These are phyloP conservation scores for Diacronema lutheri DNA, from an alignment of 78 protist species.

Conservation along the genomic window DNA sequence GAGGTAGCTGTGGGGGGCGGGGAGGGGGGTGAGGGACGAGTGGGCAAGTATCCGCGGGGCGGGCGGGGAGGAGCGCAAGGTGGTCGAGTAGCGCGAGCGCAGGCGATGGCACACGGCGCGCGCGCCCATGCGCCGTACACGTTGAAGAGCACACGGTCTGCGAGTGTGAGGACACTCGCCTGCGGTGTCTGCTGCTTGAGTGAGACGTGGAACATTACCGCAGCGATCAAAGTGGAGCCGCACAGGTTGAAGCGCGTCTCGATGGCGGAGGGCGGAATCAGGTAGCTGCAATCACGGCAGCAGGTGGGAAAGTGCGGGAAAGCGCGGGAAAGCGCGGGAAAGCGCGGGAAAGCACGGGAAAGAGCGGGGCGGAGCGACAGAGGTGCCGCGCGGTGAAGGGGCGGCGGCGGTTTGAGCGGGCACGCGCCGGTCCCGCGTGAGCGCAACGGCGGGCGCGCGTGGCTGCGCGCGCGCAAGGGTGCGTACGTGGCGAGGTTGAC, in stretches of 20 bases:
- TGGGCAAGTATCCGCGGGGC: not conserved
- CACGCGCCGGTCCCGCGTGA: no score
- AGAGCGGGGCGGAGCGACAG: not conserved
- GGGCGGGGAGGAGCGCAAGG: not conserved
- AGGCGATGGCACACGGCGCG: no score
- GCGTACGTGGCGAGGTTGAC: not conserved
- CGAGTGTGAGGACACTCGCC: no score
- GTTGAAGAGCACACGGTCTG: no score
- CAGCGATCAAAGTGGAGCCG: not conserved
- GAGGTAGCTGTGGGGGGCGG: not conserved
- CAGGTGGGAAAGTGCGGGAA: not conserved
- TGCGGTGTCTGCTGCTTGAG: not conserved
- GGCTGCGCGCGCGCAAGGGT: no score
- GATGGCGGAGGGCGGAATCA: not conserved
- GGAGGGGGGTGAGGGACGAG: not conserved
- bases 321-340: not conserved
- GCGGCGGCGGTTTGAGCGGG: not conserved
- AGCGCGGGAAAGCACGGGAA: not conserved
- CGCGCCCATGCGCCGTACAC: not conserved
- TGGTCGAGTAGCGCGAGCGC: no score
- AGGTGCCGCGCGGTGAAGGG: not conserved
- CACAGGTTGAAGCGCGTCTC: not conserved
- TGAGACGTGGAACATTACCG: not conserved
- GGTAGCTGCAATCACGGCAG: not conserved
- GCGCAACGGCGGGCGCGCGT: no score